Percentiles rank a stretch among this genome's conserved stretches.
Evolutionary conservation across 805 yeast species (phyloP).

Genomic region (Teunomyces stri): DNA sequence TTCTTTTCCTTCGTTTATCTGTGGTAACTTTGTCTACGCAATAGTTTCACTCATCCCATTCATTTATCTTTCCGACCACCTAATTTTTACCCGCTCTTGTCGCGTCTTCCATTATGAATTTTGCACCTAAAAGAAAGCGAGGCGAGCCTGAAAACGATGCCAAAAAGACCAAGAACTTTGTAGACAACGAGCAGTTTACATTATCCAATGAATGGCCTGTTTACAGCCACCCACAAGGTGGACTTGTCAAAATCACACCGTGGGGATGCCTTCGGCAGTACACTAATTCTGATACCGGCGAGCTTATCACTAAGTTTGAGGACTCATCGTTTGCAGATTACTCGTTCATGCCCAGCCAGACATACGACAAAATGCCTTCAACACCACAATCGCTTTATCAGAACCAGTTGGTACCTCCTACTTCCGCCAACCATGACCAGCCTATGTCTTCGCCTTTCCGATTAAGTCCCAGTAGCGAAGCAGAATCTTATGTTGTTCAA

Average conservation of each 20-base stretch:
- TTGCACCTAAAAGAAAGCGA: constrained; percentile 20
- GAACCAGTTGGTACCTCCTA: constrained; percentile 1
- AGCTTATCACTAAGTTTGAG: constrained; percentile 48
- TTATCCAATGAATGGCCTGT: constrained; percentile 49
- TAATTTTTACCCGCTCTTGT: not conserved
- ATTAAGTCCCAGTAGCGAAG: constrained; percentile 38
- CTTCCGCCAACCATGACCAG: not conserved
- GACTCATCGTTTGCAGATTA: constrained; percentile 29
- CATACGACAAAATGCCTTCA: constrained; percentile 10
- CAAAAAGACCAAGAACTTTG: constrained; percentile 18
- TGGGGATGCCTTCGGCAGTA: constrained; percentile 57
- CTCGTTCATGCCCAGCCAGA: constrained; percentile 12
- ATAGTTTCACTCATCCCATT: not conserved
- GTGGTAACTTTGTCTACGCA: not conserved
- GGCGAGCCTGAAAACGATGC: constrained; percentile 20
- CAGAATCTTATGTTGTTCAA: constrained; percentile 36
- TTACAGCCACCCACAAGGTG: constrained; percentile 62
- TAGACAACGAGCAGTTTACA: constrained; percentile 14
- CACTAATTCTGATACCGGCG: constrained; percentile 42
- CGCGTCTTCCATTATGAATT: constrained; percentile 5
- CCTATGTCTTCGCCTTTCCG: constrained; percentile 5
- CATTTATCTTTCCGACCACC: not conserved
- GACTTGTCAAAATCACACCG: constrained; percentile 59
- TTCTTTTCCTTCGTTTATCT: constrained; percentile 1
- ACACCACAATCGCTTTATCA: constrained; percentile 14